phyloP scores from a whole-genome alignment of 2,329 filamentous ascomycete genomes.

The Aspergillus nomiae region DNA sequence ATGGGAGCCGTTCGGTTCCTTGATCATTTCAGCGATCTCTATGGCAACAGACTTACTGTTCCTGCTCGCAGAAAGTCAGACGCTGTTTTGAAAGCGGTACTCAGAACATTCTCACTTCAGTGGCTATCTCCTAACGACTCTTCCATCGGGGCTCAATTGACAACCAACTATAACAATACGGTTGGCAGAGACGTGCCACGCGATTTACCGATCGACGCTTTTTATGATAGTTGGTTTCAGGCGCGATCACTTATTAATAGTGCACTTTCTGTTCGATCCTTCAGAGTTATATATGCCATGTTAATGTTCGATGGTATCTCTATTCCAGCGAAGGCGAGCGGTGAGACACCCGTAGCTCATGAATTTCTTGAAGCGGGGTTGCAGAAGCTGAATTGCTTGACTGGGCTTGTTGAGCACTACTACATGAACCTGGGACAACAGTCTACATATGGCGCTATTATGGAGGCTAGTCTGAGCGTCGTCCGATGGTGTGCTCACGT shows the following conservation, averaged over 20 bases:
- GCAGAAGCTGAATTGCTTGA: constrained; percentile 16
- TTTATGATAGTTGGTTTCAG: constrained; percentile 20
- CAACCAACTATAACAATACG: not conserved
- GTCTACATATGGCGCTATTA: constrained; percentile 20
- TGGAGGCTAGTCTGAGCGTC: constrained; percentile 23
- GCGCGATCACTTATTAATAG: constrained; percentile 14
- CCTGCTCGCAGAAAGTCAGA: constrained; percentile 20
- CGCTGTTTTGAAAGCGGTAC: constrained; percentile 19
- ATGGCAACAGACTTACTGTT: constrained; percentile 19
- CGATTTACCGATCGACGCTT: constrained; percentile 9
- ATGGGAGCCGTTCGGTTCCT: constrained; percentile 24
- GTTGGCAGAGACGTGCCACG: not conserved
- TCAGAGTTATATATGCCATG: constrained; percentile 22
- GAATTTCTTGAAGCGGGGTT: constrained; percentile 20
- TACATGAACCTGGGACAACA: constrained; percentile 20
- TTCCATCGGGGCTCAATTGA: not conserved
- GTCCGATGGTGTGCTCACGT: constrained; percentile 27
- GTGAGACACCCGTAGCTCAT: constrained; percentile 1
- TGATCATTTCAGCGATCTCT: constrained; percentile 27
- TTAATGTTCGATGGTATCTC: constrained; percentile 27
- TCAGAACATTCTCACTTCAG: constrained; percentile 23
- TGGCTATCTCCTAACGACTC: constrained; percentile 15
- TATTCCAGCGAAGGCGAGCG: constrained; percentile 14
- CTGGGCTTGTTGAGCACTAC: constrained; percentile 20
- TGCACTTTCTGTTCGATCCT: constrained; percentile 18